phyloP scores from a whole-genome alignment of 2,329 filamentous ascomycete species.

The Colletotrichum sp. region DNA sequence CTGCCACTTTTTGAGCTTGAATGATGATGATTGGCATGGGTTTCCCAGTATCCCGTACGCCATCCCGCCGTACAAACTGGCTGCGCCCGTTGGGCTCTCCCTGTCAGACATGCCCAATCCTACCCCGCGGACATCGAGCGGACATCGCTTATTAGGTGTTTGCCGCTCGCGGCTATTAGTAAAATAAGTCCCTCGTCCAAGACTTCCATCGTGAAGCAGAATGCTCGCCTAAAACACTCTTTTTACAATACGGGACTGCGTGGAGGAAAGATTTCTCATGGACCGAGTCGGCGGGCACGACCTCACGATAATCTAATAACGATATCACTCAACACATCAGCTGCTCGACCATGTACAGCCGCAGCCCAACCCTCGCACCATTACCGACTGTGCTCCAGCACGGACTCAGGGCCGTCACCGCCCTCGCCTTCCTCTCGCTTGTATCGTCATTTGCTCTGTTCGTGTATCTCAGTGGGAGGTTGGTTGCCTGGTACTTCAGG shows the following conservation, averaged over 20 bases:
- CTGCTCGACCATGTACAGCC: background rate
- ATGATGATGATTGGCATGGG: background rate
- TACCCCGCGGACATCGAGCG: background rate
- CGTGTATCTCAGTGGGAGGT: slow-evolving; percentile 37
- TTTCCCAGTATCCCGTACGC: background rate
- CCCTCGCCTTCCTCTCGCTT: slow-evolving; percentile 39
- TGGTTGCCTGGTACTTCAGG: slow-evolving; percentile 35
- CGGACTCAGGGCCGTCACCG: slow-evolving; percentile 39
- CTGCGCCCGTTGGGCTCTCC: background rate
- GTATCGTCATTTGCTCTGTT: slow-evolving; percentile 34
- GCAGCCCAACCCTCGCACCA: slow-evolving; percentile 30
- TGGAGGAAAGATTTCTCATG: background rate
- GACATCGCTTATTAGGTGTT: background rate
- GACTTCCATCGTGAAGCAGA: background rate
- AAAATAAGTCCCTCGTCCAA: background rate
- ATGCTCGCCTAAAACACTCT: background rate
- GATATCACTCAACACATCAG: background rate
- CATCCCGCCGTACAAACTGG: background rate
- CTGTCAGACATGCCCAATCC: background rate
- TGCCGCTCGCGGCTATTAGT: background rate
- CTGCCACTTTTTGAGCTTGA: background rate
- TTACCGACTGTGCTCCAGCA: slow-evolving; percentile 35
- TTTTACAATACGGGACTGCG: background rate
- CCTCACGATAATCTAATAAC: background rate
- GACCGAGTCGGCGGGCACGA: slow-evolving; percentile 2